phyloP scores from a whole-genome alignment of 805 yeast species.

The Teunomyces funiuensis region DNA sequence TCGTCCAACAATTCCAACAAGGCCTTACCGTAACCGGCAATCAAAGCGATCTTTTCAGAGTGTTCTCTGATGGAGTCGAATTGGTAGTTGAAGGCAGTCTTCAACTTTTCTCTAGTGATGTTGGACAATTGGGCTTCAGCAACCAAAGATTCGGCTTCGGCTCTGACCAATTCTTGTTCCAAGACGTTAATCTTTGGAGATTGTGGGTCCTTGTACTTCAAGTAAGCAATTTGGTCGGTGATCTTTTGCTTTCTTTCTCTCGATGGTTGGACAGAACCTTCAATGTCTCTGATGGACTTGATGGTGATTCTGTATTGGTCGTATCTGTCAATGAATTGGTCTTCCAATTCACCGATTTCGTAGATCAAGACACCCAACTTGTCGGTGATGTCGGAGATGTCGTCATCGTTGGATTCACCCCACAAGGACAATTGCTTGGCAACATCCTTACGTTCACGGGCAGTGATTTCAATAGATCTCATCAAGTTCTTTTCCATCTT shows the following conservation, averaged over 20 bases:
- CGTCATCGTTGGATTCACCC: slow-evolving; percentile 99
- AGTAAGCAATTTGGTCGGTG: slow-evolving; percentile 95
- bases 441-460: slow-evolving; percentile 91
- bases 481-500: slow-evolving; percentile 96
- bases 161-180: slow-evolving; percentile 98
- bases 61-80: slow-evolving; percentile 93
- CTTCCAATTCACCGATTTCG: slow-evolving; percentile 97
- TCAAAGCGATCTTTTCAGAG: slow-evolving; percentile 92
- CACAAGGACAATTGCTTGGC: slow-evolving; percentile 96
- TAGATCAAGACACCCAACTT: slow-evolving; percentile 93
- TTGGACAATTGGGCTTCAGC: slow-evolving; percentile 99
- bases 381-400: slow-evolving; percentile 94
- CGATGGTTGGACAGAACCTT: slow-evolving; percentile 96
- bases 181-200: slow-evolving; percentile 92
- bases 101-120: slow-evolving; percentile 96
- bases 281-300: slow-evolving; percentile 93
- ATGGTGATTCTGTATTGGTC: slow-evolving; percentile 96
- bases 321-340: slow-evolving; percentile 96
- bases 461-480: slow-evolving; percentile 89
- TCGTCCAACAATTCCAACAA: slow-evolving; percentile 93
- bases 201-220: slow-evolving; percentile 97
- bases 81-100: slow-evolving; percentile 96
- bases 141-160: slow-evolving; percentile 97
- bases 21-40: slow-evolving; percentile 99
- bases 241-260: slow-evolving; percentile 97